Percentiles rank a stretch among this genome's conserved stretches.
Conservation (phyloP, 2,329 filamentous ascomycete species). For the Alternaria brassicae region DNA sequence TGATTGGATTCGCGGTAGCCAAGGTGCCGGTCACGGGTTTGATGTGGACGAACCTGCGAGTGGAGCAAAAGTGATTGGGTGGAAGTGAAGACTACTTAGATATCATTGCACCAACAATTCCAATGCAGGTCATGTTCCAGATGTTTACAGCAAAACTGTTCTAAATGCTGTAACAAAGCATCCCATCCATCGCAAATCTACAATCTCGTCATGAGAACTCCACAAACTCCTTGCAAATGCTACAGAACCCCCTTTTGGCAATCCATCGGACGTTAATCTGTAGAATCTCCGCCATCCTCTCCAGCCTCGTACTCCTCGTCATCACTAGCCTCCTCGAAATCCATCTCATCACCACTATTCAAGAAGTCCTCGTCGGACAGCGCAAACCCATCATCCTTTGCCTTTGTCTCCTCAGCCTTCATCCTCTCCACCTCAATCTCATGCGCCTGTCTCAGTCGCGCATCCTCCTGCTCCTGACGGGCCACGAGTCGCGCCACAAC, state of each 20-base stretch:
- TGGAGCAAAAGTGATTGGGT: neutral
- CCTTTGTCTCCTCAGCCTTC: conserved; percentile 5
- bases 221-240: neutral
- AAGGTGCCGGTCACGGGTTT: conserved; percentile 15
- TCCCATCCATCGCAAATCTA: neutral
- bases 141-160: neutral
- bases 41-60: conserved; percentile 20
- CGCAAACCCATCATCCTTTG: neutral
- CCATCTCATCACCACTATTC: conserved; percentile 18
- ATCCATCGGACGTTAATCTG: neutral
- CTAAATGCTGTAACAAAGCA: neutral
- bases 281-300: neutral
- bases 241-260: neutral
- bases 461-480: conserved; percentile 6
- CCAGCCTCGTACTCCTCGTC: conserved; percentile 2
- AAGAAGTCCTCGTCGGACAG: conserved; percentile 9
- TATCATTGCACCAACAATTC: neutral
- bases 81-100: neutral
- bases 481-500: conserved; percentile 15
- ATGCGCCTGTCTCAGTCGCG: neutral
- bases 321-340: conserved; percentile 2
- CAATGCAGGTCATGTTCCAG: neutral
- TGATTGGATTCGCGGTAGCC: conserved; percentile 20
- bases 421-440: conserved; percentile 11
- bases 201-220: neutral